phyloP scores from a whole-genome alignment of 83 land plant genomes.

The Thuja plicata region DNA sequence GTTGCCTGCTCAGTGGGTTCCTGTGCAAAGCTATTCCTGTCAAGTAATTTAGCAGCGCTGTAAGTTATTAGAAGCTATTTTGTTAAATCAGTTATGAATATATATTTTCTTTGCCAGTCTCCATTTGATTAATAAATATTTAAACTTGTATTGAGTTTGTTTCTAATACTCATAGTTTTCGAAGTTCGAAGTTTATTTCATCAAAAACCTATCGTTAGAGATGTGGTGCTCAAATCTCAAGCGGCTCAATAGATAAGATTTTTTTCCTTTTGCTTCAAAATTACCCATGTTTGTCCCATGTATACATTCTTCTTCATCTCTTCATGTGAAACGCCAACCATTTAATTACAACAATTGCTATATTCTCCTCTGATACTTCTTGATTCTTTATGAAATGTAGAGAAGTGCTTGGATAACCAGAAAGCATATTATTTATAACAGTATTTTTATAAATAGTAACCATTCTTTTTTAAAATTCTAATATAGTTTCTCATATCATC shows the following conservation, averaged over 20 bases:
- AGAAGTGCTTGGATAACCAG: neutral
- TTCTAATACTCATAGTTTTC: neutral
- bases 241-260: neutral
- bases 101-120: neutral
- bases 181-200: neutral
- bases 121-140: neutral
- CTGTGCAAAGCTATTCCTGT: no score
- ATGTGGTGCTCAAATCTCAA: neutral
- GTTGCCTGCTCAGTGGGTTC: no score
- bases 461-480: no score
- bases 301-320: neutral
- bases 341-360: neutral
- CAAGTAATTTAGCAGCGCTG: no score
- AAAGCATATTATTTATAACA: no score
- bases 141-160: neutral
- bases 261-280: neutral
- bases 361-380: neutral
- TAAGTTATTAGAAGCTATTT: slow-evolving; percentile 11
- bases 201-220: neutral
- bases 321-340: neutral
- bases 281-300: neutral
- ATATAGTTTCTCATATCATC: no score
- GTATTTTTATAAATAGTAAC: no score
- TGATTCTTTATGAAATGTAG: neutral
- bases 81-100: neutral